A percentile compares a stretch with the other conserved stretches of the same genome.
These are phyloP conservation scores for Penicillium egyptiacum DNA, from an alignment of 495 filamentous ascomycete genomes.

Conservation along the genomic window DNA sequence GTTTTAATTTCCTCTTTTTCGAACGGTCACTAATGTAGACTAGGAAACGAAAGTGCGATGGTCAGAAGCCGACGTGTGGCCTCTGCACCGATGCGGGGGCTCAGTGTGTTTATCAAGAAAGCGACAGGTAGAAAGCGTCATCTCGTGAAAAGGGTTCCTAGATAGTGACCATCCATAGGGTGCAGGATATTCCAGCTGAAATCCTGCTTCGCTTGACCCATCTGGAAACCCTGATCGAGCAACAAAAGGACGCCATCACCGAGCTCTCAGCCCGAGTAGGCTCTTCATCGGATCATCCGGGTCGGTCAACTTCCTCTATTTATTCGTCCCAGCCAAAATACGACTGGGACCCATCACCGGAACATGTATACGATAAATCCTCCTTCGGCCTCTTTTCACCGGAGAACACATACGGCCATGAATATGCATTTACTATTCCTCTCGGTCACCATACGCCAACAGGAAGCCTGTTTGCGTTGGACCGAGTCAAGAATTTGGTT, in stretches of 20 bases:
- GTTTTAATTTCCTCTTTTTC: not conserved
- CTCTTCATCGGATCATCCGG: constrained; percentile 1
- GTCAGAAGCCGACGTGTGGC: constrained; percentile 21
- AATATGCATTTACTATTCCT: constrained; percentile 17
- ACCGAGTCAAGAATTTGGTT: constrained; percentile 19
- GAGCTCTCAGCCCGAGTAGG: not conserved
- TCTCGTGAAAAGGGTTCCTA: not conserved
- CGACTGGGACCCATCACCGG: constrained; percentile 8
- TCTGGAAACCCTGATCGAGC: constrained; percentile 7
- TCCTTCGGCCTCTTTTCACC: constrained; percentile 1
- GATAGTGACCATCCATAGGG: constrained; percentile 10
- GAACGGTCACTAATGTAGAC: not conserved
- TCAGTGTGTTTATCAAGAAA: constrained; percentile 25
- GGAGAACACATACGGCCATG: constrained; percentile 1
- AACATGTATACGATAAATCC: constrained; percentile 2
- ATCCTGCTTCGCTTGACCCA: constrained; percentile 10
- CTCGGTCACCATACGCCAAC: constrained; percentile 20
- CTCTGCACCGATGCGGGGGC: constrained; percentile 21
- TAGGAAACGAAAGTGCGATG: constrained; percentile 27
- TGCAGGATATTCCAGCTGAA: constrained; percentile 12
- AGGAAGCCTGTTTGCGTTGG: constrained; percentile 17
- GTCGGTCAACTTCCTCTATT: not conserved
- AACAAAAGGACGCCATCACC: constrained; percentile 10
- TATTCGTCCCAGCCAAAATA: constrained; percentile 4
- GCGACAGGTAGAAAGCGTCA: constrained; percentile 16